Evolutionary conservation across 2,329 filamentous ascomycete genomes (phyloP), one percentile per base, ranked within the genome.

Genomic region (Epichloe sibirici): DNA sequence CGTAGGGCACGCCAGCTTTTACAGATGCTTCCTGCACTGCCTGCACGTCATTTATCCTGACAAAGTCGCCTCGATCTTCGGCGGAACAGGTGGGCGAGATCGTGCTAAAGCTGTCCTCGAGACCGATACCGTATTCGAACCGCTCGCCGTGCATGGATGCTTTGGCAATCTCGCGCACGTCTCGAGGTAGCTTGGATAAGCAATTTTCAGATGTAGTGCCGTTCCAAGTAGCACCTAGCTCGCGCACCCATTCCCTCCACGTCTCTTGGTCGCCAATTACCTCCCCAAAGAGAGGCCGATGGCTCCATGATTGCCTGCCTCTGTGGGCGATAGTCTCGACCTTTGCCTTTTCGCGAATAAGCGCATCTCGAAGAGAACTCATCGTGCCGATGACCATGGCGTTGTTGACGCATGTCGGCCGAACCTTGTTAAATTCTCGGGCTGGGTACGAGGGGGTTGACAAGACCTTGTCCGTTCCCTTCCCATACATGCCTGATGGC

Each of bases 231-330:
- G 58, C 55, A 1, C 56, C 61, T 1, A 69, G 53, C 23, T 58
- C 45, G 5, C 59, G 61, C 43, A 61, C 55, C 65, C 66, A 69
- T 34, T 62, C 58, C 1, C 68, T 64, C 62, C 64, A 69, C 35
- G 68, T 62, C 53, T 69, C 65, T 49, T 70, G 68, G 21, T 70
- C 68, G 9, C 66, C 67, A 7, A 69, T 63, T n/a, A 69, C 65
- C 38, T 70, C 68, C 0, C 60, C 68, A 1, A 70, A 56, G 5
- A 70, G 63, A 0, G 67, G 66, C 48, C 70, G 68, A 40, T 70
- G 66, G 55, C 66, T 69, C 67, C 66, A 69, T 8, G 68, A 64
- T 8, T 44, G 48, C 38, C 52, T 69, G 67, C 64, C 67, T 5
- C 54, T 55, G 53, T 57, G 59, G 4, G 62, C 58, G 1, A 59